Base-by-base conservation (phyloP, 768 basidiomycete genomes). In the Xerocomus potaroensis region DNA sequence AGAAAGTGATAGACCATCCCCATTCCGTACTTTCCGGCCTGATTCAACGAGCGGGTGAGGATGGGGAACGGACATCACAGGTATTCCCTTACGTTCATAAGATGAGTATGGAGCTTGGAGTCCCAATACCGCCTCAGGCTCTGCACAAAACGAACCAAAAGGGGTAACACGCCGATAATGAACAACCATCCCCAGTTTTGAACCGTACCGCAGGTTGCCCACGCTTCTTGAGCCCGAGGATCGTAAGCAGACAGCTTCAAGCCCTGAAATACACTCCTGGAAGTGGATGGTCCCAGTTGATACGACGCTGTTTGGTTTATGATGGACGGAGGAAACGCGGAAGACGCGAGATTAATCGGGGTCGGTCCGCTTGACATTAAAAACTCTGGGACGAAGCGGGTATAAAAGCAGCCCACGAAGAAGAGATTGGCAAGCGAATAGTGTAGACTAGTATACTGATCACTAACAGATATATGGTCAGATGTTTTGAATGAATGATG, bases 91-190 rank as follows among this genome's bases (percentile, higher is more conserved):
- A 90, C 94, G 61, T 99, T 99, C 59, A 97, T 78, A 35, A 97
- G 64, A 72, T 98, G 95, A 0, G 85, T 86, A 15, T 69, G 53
- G 31, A 84, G 63, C 31, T 72, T 71, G 2, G 91, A 90, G 60
- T 97, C 96, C 37, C 67, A 68, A 61, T 86, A 98, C 69, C 95
- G 92, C 53, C 84, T 84, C 41, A 96, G 54, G 61, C 87, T 90
- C 66, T 99, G 96, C 10, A 88, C 72, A 32, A 91, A 61, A 68
- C 96, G 94, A 26, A 81, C 73, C 2, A 87, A 43, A 16, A 89
- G 76, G 0, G 96, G 94, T 1, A 94, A 51, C 8, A 73, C 57
- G 5, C 78, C 76, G 6, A 91, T 68, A 3, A 79, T 48, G 50
- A 81, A 84, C 2, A 80, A 74, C 14, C 76, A 59, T 1, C 74